phyloP scores from a whole-genome alignment of 2,329 filamentous ascomycete species.

The Pseudogymnoascus sp. region DNA sequence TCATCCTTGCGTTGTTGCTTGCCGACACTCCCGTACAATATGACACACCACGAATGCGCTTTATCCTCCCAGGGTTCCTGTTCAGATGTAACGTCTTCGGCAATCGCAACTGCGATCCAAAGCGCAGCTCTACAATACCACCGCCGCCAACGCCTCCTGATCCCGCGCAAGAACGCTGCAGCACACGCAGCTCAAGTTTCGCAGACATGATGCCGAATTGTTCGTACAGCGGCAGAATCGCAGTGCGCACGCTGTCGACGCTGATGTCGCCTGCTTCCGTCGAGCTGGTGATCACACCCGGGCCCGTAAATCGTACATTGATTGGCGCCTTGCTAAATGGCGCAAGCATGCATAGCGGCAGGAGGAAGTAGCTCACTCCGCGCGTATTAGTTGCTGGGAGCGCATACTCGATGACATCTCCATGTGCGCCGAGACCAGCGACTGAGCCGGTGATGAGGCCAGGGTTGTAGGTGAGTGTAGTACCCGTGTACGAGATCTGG shows the following conservation, averaged over 20 bases:
- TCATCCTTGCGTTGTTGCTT: conserved; percentile 92
- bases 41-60: conserved; percentile 83
- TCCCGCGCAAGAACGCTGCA: conserved; percentile 72
- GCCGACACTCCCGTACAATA: conserved; percentile 89
- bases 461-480: conserved; percentile 83
- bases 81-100: conserved; percentile 89
- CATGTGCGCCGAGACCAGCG: conserved; percentile 61
- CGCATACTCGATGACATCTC: conserved; percentile 71
- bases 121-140: conserved; percentile 87
- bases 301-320: conserved; percentile 82
- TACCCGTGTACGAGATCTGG: conserved; percentile 94
- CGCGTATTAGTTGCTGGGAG: conserved; percentile 69
- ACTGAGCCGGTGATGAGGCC: conserved; percentile 85
- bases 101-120: conserved; percentile 85
- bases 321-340: conserved; percentile 89
- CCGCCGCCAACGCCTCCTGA: conserved; percentile 71
- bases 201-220: conserved; percentile 76
- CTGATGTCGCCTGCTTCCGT: conserved; percentile 81
- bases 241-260: conserved; percentile 88
- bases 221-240: conserved; percentile 81
- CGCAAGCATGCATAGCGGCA: conserved; percentile 81
- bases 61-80: conserved; percentile 75
- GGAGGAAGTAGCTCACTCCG: conserved; percentile 84
- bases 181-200: conserved; percentile 76
- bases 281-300: conserved; percentile 84